A percentile compares a stretch with the other conserved stretches of the same genome.
Conservation (phyloP, 768 basidiomycete species). For the Pleurotus platypus region DNA sequence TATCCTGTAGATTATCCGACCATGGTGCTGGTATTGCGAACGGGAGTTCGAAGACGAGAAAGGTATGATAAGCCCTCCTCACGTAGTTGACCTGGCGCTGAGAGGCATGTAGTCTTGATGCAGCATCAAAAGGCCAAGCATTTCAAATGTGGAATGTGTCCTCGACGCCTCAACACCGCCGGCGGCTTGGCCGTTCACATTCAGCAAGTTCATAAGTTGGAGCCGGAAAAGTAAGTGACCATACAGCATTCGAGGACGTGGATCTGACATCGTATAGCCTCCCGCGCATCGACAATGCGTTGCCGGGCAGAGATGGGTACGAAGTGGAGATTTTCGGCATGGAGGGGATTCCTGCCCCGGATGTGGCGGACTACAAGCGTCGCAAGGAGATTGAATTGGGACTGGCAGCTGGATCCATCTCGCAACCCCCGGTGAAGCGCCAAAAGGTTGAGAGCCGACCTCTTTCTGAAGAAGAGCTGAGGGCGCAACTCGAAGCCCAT, state of each 20-base stretch:
- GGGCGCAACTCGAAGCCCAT: slow-evolving; percentile 83
- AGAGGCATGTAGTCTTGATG: slow-evolving; percentile 71
- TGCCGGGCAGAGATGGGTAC: slow-evolving; percentile 95
- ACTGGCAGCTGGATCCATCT: slow-evolving; percentile 75
- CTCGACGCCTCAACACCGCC: slow-evolving; percentile 92
- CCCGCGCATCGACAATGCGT: slow-evolving; percentile 92
- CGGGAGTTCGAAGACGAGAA: slow-evolving; percentile 99
- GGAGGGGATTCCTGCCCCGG: slow-evolving; percentile 95
- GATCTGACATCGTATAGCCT: slow-evolving; percentile 34
- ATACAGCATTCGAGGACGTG: not conserved
- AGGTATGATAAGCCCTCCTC: slow-evolving; percentile 44
- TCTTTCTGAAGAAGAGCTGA: slow-evolving; percentile 80
- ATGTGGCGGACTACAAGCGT: slow-evolving; percentile 93
- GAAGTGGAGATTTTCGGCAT: slow-evolving; percentile 99
- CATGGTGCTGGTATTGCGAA: slow-evolving; percentile 99
- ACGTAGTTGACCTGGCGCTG: not conserved
- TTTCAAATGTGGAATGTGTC: slow-evolving; percentile 97
- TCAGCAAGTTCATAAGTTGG: slow-evolving; percentile 99
- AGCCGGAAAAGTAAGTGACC: slow-evolving; percentile 77
- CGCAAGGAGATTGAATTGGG: slow-evolving; percentile 94
- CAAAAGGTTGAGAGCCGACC: slow-evolving; percentile 77
- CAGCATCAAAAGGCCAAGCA: slow-evolving; percentile 99
- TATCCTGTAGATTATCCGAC: slow-evolving; percentile 62
- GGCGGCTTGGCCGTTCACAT: slow-evolving; percentile 97
- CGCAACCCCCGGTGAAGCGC: slow-evolving; percentile 76